Base-by-base conservation (phyloP, 1,139 yeast genomes). In the Geotrichum macrosporum region DNA sequence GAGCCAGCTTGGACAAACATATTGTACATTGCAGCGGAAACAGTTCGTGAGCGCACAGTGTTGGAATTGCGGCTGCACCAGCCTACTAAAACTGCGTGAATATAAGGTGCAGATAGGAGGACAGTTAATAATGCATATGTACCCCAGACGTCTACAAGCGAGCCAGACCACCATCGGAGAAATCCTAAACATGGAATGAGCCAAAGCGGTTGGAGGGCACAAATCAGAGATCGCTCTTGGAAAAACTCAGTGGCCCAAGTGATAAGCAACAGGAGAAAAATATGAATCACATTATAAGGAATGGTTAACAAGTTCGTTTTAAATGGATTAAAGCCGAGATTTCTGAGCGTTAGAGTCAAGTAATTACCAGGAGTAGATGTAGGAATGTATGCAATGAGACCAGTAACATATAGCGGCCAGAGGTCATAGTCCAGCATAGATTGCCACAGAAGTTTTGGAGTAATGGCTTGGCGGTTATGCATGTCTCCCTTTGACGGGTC, bases 401-500 rank as follows among this genome's bases (percentile, higher is more conserved):
- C 76, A 44, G 76, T 63, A 8, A 68, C 50, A 53, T 76, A 76
- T n/a, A 80, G 57, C 1, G 84, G 84, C 75, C 78, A 74, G 49
- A 78, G 58, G 59, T 79, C 80, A 53, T 69, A 76, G 59, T 80
- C 84, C 9, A 57, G 38, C 12, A 78, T 48, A 3, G 79, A 65
- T 35, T 62, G 60, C 56, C 66, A 56, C 37, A 79, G 60, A 46
- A 69, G 69, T 39, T 56, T 66, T 19, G 65, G 59, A 3, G 72
- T 61, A 8, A 80, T 65, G 1, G 77, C 75, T 57, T 80, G 78
- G 50, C 84, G 68, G 55, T 80, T 80, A 59, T 79, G 72, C 84
- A 80, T 79, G 52, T 75, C 80, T 18, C 84, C 82, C 61, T 80
- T 80, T 2, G 76, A 64, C 1, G 85, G 84, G 55, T 80, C 86